Evolutionary conservation across 331 rosid species (phyloP).

Genomic region (Rhamnella rubrinervis): DNA sequence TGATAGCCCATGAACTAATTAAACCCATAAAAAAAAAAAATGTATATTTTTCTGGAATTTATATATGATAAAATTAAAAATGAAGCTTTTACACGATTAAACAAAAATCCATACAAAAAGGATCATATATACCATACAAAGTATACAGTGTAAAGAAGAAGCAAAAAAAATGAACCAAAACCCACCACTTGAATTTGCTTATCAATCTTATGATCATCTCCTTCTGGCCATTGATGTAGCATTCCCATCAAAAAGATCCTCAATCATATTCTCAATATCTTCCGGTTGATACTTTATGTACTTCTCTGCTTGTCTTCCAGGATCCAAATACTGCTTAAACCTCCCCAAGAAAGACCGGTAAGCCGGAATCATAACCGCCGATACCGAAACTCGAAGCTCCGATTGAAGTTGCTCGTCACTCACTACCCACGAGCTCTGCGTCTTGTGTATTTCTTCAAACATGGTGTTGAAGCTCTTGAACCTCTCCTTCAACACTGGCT

Average conservation of each 20-base stretch:
- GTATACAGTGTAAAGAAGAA: background rate
- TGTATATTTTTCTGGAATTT: too few relatives aligned
- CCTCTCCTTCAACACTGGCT: conserved; percentile 62
- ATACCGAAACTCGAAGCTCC: conserved; percentile 66
- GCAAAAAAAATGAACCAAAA: background rate
- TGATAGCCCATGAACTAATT: too few relatives aligned
- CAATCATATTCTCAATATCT: conserved; percentile 67
- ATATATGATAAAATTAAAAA: too few relatives aligned
- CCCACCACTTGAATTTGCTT: background rate
- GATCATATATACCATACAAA: background rate
- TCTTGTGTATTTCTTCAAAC: conserved; percentile 74
- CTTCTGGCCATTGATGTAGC: conserved; percentile 40
- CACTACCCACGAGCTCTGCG: conserved; percentile 73
- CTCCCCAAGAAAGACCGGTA: conserved; percentile 70
- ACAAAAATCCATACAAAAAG: too few relatives aligned
- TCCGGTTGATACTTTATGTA: conserved; percentile 78
- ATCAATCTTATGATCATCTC: conserved; percentile 19
- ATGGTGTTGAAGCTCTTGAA: conserved; percentile 59
- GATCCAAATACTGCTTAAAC: conserved; percentile 61
- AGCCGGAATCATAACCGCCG: conserved; percentile 74
- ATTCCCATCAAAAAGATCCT: conserved; percentile 65
- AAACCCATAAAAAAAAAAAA: too few relatives aligned
- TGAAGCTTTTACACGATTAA: too few relatives aligned
- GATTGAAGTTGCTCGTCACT: conserved; percentile 77
- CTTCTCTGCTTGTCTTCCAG: conserved; percentile 56